A percentile compares a stretch with the other conserved stretches of the same genome.
Evolutionary conservation across 495 filamentous ascomycete species (phyloP).

Genomic region (Trichoderma asperelloides): DNA sequence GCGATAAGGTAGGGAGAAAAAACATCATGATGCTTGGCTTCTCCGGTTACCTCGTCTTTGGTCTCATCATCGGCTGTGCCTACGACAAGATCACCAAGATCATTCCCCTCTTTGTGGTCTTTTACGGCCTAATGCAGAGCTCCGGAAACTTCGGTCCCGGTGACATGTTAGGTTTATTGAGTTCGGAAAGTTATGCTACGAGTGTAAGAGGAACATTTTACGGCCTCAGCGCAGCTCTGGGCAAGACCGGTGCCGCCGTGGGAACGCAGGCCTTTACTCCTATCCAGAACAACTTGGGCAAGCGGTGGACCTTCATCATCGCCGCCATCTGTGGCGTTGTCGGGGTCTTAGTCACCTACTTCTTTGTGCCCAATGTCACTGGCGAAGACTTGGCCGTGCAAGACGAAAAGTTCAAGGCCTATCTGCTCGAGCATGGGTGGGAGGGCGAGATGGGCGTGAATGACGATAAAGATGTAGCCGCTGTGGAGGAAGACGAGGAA

Average conservation of each 20-base stretch:
- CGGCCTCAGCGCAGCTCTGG: slow-evolving; percentile 43
- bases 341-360: slow-evolving; percentile 40
- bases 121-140: slow-evolving; percentile 45
- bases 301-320: slow-evolving; percentile 45
- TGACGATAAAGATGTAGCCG: neutral
- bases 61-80: slow-evolving; percentile 42
- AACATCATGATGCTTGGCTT: slow-evolving; percentile 48
- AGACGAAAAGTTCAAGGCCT: slow-evolving; percentile 38
- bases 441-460: slow-evolving; percentile 36
- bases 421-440: slow-evolving; percentile 39
- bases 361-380: slow-evolving; percentile 41
- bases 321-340: slow-evolving; percentile 44
- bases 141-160: slow-evolving; percentile 45
- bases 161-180: slow-evolving; percentile 41
- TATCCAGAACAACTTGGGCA: slow-evolving; percentile 30
- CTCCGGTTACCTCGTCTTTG: slow-evolving; percentile 42
- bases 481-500: slow-evolving; percentile 1
- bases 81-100: slow-evolving; percentile 42
- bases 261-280: slow-evolving; percentile 44
- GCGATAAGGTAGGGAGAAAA: slow-evolving; percentile 38
- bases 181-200: slow-evolving; percentile 44
- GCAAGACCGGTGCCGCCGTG: slow-evolving; percentile 44
- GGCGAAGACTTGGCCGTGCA: slow-evolving; percentile 33
- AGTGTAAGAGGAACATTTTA: slow-evolving; percentile 43
- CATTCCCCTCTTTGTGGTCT: slow-evolving; percentile 43